Evolutionary conservation across 2,329 filamentous ascomycete genomes (phyloP), one percentile per base, ranked within the genome.

Genomic region (Colletotrichum aenigma): DNA sequence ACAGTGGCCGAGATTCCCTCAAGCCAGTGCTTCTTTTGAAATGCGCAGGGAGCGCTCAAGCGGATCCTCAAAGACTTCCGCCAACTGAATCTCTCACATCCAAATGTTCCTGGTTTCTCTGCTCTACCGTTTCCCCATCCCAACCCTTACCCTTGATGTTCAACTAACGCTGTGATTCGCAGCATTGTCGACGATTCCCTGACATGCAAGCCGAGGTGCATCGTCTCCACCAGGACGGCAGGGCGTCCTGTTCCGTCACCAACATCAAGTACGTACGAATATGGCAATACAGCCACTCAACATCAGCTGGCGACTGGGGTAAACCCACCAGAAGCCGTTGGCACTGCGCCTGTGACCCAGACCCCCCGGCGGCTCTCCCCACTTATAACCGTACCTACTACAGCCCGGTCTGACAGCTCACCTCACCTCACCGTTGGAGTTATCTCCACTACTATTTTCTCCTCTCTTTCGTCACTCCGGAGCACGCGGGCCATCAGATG

Each of bases 381-480:
- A 76, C 74, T 76, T 74, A 76, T 76, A 76, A 76, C 74, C 74
- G 71, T 70, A 70, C 71, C 34, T 70, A 70, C 67, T 26, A 34
- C 38, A 65, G 67, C 66, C 66, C 66, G 56, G 70, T 76, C 70
- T 76, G 74, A 76, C 70, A 74, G 74, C 70, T 76, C 34, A 74
- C 48, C 34, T 76, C 74, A 38, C 58, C 70, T 64, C 64, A 65
- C 61, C 55, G 56, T 75, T 75, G 69, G 73, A 64, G 24, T 56
- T 43, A 67, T 60, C 64, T 69, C 74, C 74, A 74, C 65, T 61
- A 30, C 58, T 36, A 32, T 68, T 65, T 58, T 60, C 65, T 74
- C 64, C 61, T 69, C 64, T 69, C 60, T 62, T 36, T 64, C 70
- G 73, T 75, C 64, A 68, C 73, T 52, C 55, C 58, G 32, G 43